A percentile compares a stretch with the other conserved stretches of the same genome.
phyloP scores from a whole-genome alignment of 1,284 basidiomycete genomes.

The Calocybe gambosa region DNA sequence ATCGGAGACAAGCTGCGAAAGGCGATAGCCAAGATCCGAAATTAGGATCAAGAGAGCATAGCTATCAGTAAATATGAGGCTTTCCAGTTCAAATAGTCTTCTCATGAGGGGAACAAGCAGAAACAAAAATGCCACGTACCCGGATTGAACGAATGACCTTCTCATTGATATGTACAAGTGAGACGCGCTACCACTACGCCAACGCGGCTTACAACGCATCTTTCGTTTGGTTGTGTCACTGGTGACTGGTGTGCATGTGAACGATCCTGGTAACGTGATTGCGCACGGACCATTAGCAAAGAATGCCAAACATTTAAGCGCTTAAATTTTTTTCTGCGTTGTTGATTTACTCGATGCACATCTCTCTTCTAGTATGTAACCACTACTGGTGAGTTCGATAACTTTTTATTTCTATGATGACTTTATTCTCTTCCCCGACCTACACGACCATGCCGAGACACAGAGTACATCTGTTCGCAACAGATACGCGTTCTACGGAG shows the following conservation, averaged over 20 bases:
- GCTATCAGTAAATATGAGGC: too few relatives aligned
- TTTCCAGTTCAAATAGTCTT: too few relatives aligned
- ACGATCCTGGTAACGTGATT: not conserved
- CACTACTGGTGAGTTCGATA: not conserved
- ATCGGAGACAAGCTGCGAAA: too few relatives aligned
- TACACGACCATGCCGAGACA: slow-evolving; percentile 74
- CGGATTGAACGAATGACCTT: slow-evolving; percentile 38
- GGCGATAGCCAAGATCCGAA: too few relatives aligned
- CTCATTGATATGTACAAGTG: slow-evolving; percentile 28
- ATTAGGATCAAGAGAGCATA: too few relatives aligned
- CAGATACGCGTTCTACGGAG: slow-evolving; percentile 53
- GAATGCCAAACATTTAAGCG: not conserved
- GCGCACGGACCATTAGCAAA: slow-evolving; percentile 6
- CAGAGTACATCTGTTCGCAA: slow-evolving; percentile 69
- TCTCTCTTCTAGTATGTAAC: not conserved
- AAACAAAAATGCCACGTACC: slow-evolving; percentile 27
- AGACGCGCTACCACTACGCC: slow-evolving; percentile 33
- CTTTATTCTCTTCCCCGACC: slow-evolving; percentile 81
- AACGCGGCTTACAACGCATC: slow-evolving; percentile 27
- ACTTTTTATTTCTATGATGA: slow-evolving; percentile 44
- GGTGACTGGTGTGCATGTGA: not conserved
- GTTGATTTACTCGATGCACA: not conserved
- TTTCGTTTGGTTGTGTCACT: too few relatives aligned
- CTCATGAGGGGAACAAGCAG: too few relatives aligned
- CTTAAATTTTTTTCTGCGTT: slow-evolving; percentile 1